Conservation (phyloP, 805 yeast species). For the Saccharomyces cerevisiae region DNA sequence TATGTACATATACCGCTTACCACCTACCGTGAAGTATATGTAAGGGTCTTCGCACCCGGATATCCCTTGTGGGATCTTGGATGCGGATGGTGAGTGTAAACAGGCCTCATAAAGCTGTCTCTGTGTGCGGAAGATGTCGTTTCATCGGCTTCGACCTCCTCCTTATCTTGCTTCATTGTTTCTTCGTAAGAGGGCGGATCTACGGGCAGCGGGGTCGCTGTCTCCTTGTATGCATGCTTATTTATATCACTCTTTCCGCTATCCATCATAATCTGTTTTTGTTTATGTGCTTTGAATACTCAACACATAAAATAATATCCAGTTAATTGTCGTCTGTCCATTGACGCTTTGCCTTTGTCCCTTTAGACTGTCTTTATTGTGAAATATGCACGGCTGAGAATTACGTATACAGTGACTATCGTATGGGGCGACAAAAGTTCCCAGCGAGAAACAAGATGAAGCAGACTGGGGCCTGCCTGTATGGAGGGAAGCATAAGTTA, state of each 20-base stretch:
- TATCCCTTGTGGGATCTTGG: conserved; percentile 1
- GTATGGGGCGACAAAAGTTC: background rate
- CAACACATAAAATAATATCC: too few relatives aligned
- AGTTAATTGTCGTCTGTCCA: background rate
- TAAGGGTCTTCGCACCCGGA: conserved; percentile 5
- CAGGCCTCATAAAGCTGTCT: background rate
- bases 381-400: background rate
- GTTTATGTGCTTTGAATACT: background rate
- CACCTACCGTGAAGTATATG: conserved; percentile 1
- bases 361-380: background rate
- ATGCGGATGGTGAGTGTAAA: conserved; percentile 3
- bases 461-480: background rate
- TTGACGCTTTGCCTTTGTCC: background rate
- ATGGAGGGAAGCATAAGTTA: background rate
- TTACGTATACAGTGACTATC: background rate
- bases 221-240: background rate
- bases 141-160: background rate
- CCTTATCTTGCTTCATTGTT: conserved; percentile 5
- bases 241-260: conserved; percentile 1
- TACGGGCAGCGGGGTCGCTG: conserved; percentile 6
- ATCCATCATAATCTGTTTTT: background rate
- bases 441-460: background rate
- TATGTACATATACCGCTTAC: too few relatives aligned
- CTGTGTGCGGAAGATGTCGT: background rate
- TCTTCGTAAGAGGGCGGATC: conserved; percentile 26